These are phyloP conservation scores for Myriangium duriaei DNA, from an alignment of 2,329 filamentous ascomycete genomes.

Conservation along the genomic window DNA sequence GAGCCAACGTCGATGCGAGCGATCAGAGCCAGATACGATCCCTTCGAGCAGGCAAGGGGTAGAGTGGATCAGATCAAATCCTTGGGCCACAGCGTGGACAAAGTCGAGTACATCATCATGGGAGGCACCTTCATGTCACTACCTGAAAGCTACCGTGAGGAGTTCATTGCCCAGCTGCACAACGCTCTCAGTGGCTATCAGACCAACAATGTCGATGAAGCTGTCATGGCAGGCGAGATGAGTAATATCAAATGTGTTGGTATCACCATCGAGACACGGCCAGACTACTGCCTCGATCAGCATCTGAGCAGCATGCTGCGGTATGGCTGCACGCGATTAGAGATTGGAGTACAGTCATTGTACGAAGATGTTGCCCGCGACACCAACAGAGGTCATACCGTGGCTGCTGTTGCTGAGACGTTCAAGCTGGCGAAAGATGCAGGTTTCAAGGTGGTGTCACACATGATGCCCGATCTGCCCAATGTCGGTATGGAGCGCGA, in stretches of 20 bases:
- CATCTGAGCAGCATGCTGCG: slow-evolving; percentile 91
- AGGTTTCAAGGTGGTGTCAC: slow-evolving; percentile 95
- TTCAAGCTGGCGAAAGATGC: slow-evolving; percentile 97
- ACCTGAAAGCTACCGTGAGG: slow-evolving; percentile 74
- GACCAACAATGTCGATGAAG: slow-evolving; percentile 87
- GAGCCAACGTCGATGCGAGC: slow-evolving; percentile 98
- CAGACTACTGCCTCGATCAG: slow-evolving; percentile 93
- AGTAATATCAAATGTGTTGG: slow-evolving; percentile 96
- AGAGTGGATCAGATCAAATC: slow-evolving; percentile 94
- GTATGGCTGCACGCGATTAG: slow-evolving; percentile 91
- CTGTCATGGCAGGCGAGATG: slow-evolving; percentile 87
- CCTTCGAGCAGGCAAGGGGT: slow-evolving; percentile 91
- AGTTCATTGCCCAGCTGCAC: slow-evolving; percentile 90
- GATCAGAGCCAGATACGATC: slow-evolving; percentile 91
- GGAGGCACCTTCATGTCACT: slow-evolving; percentile 98
- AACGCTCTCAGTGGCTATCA: slow-evolving; percentile 95
- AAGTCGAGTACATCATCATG: slow-evolving; percentile 99
- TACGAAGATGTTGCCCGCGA: slow-evolving; percentile 98
- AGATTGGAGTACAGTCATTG: slow-evolving; percentile 89
- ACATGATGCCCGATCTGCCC: slow-evolving; percentile 98
- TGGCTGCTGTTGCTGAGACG: slow-evolving; percentile 87
- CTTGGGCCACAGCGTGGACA: slow-evolving; percentile 92
- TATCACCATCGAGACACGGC: slow-evolving; percentile 94
- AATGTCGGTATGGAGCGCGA: slow-evolving; percentile 99
- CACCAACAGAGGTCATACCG: slow-evolving; percentile 92